These are phyloP conservation scores for Nicotiana attenuata DNA, from an alignment of 257 asterid species.

Conservation along the genomic window DNA sequence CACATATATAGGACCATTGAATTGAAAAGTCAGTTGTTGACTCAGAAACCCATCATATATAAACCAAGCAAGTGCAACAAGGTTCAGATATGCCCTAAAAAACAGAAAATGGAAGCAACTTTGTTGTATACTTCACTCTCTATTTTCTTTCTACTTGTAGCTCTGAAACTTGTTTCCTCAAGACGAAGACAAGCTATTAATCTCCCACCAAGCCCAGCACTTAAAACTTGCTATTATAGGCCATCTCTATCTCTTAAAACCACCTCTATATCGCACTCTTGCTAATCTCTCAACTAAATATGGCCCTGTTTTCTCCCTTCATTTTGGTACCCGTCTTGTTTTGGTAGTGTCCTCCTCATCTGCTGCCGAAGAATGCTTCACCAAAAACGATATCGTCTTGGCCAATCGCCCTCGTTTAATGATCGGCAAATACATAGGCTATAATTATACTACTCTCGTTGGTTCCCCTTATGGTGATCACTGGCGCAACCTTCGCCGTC, in stretches of 20 bases:
- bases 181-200: slow-evolving; percentile 6
- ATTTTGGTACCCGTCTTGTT: slow-evolving; percentile 38
- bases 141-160: not conserved
- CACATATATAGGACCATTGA: not conserved
- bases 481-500: slow-evolving; percentile 58
- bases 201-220: slow-evolving; percentile 42
- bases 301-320: slow-evolving; percentile 57
- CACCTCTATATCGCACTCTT: slow-evolving; percentile 37
- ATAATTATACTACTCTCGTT: slow-evolving; percentile 27
- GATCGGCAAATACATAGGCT: slow-evolving; percentile 43
- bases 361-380: slow-evolving; percentile 56
- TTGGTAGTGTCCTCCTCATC: slow-evolving; percentile 44
- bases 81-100: not conserved
- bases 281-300: slow-evolving; percentile 27
- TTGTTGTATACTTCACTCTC: not conserved
- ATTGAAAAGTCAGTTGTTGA: not conserved
- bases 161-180: not conserved
- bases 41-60: not conserved
- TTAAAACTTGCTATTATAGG: slow-evolving; percentile 42
- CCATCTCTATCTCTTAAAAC: slow-evolving; percentile 53
- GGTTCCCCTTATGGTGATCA: slow-evolving; percentile 48
- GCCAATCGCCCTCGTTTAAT: slow-evolving; percentile 45
- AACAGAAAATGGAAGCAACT: not conserved
- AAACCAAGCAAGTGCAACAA: not conserved
- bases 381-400: slow-evolving; percentile 41